A percentile compares a stretch with the other conserved stretches of the same genome.
phyloP scores from a whole-genome alignment of 2,329 filamentous ascomycete species.

The Chaetomium olivaceum region DNA sequence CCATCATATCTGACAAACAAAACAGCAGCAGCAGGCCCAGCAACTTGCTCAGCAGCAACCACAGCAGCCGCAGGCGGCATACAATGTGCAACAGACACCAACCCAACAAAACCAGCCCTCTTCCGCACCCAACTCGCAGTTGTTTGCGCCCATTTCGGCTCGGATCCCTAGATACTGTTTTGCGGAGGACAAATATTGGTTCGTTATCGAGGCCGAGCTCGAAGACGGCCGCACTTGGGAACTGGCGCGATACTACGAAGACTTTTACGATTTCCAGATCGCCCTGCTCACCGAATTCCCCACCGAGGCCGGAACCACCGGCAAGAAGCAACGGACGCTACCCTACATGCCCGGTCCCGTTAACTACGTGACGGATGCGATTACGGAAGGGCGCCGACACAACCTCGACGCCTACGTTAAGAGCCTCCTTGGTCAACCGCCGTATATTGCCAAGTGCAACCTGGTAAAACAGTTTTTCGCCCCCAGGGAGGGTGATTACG shows the following conservation, averaged over 20 bases:
- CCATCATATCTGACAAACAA: conserved; percentile 8
- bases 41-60: conserved; percentile 35
- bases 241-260: conserved; percentile 90
- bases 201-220: conserved; percentile 87
- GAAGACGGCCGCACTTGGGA: conserved; percentile 93
- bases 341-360: conserved; percentile 99
- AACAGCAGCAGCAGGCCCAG: conserved; percentile 30
- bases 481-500: conserved; percentile 86
- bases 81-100: conserved; percentile 41
- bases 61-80: conserved; percentile 40
- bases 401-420: conserved; percentile 96
- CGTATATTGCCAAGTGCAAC: conserved; percentile 80
- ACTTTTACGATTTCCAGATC: conserved; percentile 99
- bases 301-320: conserved; percentile 85
- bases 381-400: conserved; percentile 87
- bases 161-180: conserved; percentile 92
- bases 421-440: conserved; percentile 78
- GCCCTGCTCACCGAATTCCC: conserved; percentile 90
- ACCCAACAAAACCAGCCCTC: conserved; percentile 36
- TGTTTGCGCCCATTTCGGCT: conserved; percentile 77
- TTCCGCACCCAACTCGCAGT: conserved; percentile 43
- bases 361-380: conserved; percentile 96
- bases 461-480: conserved; percentile 90
- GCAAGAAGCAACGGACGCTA: conserved; percentile 74
- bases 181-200: conserved; percentile 98